These are phyloP conservation scores for Endotrypanum monterogeii DNA, from an alignment of 208 protist genomes.

Conservation along the genomic window DNA sequence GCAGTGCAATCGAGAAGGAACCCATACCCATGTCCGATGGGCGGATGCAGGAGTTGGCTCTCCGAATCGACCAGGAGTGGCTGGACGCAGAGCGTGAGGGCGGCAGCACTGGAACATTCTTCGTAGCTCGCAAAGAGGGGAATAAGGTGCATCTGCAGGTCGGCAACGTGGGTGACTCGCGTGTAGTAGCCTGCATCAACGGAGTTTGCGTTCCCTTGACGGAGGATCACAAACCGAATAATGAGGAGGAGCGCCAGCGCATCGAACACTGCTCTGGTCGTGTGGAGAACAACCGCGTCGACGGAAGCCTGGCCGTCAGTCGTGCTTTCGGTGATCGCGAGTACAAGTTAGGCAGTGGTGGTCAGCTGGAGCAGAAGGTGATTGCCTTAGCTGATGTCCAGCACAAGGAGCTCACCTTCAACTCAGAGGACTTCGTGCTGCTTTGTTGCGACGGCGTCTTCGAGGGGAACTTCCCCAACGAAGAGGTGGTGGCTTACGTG, in stretches of 20 bases:
- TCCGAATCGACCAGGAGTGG: conserved; percentile 87
- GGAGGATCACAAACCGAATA: conserved; percentile 95
- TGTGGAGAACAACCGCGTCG: conserved; percentile 93
- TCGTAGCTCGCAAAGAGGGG: conserved; percentile 73
- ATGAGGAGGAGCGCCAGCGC: conserved; percentile 78
- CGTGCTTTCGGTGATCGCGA: conserved; percentile 94
- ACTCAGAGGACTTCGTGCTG: conserved; percentile 77
- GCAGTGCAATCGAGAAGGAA: conserved; percentile 59
- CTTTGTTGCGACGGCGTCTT: conserved; percentile 94
- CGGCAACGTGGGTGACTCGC: conserved; percentile 93
- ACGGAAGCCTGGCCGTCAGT: conserved; percentile 93
- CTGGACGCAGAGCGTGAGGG: conserved; percentile 69
- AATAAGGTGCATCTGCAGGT: conserved; percentile 85
- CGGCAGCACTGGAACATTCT: conserved; percentile 91
- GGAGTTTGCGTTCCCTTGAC: conserved; percentile 86
- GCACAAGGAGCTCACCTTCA: conserved; percentile 71
- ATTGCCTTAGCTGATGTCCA: conserved; percentile 89
- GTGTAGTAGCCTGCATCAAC: conserved; percentile 86
- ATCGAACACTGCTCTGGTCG: conserved; percentile 92
- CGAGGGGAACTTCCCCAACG: conserved; percentile 90
- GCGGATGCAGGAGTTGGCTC: conserved; percentile 78
- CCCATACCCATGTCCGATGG: conserved; percentile 80
- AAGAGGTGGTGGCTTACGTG: conserved; percentile 89
- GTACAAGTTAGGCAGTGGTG: conserved; percentile 86
- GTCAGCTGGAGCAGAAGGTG: conserved; percentile 87